A percentile compares a stretch with the other conserved stretches of the same genome.
These are phyloP conservation scores for Mycena rebaudengoi DNA, from an alignment of 768 basidiomycete species.

Conservation along the genomic window DNA sequence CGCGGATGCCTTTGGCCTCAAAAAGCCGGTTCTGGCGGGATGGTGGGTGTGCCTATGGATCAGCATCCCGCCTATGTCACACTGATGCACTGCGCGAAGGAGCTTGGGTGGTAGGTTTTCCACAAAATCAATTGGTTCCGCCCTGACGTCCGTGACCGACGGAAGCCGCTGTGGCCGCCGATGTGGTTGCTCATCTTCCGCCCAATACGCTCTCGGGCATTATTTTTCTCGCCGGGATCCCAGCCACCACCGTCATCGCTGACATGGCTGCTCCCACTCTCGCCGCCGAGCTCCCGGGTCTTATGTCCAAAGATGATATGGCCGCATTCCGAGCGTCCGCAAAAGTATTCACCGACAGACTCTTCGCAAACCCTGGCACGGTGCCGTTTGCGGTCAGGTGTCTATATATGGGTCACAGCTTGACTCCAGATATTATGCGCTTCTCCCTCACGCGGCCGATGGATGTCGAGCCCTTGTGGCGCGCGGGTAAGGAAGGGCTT, in stretches of 20 bases:
- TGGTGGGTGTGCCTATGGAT: no score
- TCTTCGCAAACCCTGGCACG: slow-evolving; percentile 35
- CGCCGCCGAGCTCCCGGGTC: slow-evolving; percentile 27
- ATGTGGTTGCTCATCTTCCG: slow-evolving; percentile 36
- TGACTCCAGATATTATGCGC: slow-evolving; percentile 28
- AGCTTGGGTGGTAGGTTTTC: slow-evolving; percentile 39
- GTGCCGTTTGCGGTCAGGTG: slow-evolving; percentile 36
- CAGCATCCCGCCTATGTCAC: no score
- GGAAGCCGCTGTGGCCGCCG: slow-evolving; percentile 37
- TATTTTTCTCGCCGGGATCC: slow-evolving; percentile 37
- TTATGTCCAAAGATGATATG: slow-evolving; percentile 33
- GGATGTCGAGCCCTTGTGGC: slow-evolving; percentile 34
- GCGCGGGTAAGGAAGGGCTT: slow-evolving; percentile 35
- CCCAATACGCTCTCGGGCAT: slow-evolving; percentile 38
- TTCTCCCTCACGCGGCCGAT: slow-evolving; percentile 36
- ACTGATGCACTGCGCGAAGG: no score
- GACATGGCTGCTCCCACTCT: slow-evolving; percentile 33
- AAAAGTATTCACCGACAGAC: slow-evolving; percentile 34
- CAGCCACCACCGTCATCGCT: slow-evolving; percentile 32
- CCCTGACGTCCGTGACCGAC: neutral
- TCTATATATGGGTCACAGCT: slow-evolving; percentile 33
- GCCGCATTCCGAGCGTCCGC: slow-evolving; percentile 28
- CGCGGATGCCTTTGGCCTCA: slow-evolving; percentile 37
- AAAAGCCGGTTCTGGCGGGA: slow-evolving; percentile 40
- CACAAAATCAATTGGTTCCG: neutral